These are phyloP conservation scores for Sechiopsis laciniata DNA, from an alignment of 306 rosid species.

Conservation along the genomic window DNA sequence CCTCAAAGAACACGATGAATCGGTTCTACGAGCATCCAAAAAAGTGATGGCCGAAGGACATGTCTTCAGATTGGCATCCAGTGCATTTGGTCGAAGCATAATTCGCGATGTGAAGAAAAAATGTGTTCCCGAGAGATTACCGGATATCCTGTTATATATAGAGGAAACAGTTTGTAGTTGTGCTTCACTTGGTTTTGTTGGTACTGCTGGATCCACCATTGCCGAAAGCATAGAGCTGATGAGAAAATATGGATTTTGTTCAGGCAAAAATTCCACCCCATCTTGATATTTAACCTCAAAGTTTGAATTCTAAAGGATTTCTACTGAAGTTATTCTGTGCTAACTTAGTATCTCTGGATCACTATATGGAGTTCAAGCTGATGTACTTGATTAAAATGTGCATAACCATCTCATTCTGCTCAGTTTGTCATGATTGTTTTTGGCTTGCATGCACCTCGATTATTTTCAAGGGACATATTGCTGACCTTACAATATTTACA, in stretches of 20 bases:
- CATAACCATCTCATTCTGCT: constrained; percentile 6
- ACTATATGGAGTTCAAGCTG: too few relatives aligned
- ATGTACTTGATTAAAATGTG: background rate
- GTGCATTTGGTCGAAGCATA: constrained; percentile 27
- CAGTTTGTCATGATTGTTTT: background rate
- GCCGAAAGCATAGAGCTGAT: constrained; percentile 67
- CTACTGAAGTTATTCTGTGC: background rate
- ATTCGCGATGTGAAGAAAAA: constrained; percentile 32
- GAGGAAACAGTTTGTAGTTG: constrained; percentile 80
- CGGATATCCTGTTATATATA: constrained; percentile 60
- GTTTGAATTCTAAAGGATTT: background rate
- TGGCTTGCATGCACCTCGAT: too few relatives aligned
- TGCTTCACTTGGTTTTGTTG: constrained; percentile 81
- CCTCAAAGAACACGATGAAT: constrained; percentile 44
- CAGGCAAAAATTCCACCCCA: constrained; percentile 9
- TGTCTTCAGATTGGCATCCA: constrained; percentile 36
- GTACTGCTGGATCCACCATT: constrained; percentile 87
- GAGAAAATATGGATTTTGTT: constrained; percentile 50
- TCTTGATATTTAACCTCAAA: constrained; percentile 6
- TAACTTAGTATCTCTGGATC: background rate
- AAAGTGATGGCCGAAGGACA: constrained; percentile 46
- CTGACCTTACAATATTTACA: too few relatives aligned
- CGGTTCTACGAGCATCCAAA: constrained; percentile 43
- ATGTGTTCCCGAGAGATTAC: constrained; percentile 42
- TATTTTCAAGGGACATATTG: too few relatives aligned